phyloP scores from a whole-genome alignment of 257 asterid genomes.

The Nicotiana otophora region DNA sequence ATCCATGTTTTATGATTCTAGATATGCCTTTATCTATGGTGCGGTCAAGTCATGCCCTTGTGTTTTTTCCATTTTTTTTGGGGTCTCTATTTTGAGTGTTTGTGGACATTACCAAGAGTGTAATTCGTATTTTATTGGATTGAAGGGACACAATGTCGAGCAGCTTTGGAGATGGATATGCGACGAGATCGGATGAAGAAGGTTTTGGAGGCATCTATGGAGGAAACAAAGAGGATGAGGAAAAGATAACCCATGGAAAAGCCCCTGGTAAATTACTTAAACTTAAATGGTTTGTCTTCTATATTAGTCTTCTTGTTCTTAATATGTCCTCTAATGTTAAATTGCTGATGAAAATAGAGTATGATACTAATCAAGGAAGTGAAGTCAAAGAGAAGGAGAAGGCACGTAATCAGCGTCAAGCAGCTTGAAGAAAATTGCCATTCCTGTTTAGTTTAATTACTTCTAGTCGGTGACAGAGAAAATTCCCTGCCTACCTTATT shows the following conservation, averaged over 20 bases:
- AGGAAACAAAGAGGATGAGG: conserved; percentile 34
- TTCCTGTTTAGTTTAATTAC: too few species aligned
- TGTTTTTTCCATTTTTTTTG: too few species aligned
- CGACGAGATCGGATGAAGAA: conserved; percentile 68
- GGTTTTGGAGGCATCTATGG: conserved; percentile 67
- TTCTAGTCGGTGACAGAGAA: too few species aligned
- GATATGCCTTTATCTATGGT: too few species aligned
- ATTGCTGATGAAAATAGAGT: conserved; percentile 8
- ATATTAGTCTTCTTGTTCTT: too few species aligned
- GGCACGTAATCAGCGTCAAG: conserved; percentile 39
- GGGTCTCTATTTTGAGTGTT: too few species aligned
- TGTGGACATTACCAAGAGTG: too few species aligned
- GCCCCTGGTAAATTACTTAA: conserved; percentile 11
- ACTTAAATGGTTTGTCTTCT: not conserved
- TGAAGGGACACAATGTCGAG: conserved; percentile 43
- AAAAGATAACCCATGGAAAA: conserved; percentile 15
- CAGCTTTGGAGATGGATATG: conserved; percentile 56
- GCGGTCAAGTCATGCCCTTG: too few species aligned
- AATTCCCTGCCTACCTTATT: too few species aligned
- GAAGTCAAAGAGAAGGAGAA: conserved; percentile 64
- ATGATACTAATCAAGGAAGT: conserved; percentile 47
- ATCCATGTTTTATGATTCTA: too few species aligned
- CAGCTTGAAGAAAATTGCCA: not conserved
- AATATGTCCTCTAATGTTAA: not conserved
- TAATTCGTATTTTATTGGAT: not conserved